Evolutionary conservation across 2,329 filamentous ascomycete genomes (phyloP), one percentile per base, ranked within the genome.

Genomic region (Arthrobotrys iridis): DNA sequence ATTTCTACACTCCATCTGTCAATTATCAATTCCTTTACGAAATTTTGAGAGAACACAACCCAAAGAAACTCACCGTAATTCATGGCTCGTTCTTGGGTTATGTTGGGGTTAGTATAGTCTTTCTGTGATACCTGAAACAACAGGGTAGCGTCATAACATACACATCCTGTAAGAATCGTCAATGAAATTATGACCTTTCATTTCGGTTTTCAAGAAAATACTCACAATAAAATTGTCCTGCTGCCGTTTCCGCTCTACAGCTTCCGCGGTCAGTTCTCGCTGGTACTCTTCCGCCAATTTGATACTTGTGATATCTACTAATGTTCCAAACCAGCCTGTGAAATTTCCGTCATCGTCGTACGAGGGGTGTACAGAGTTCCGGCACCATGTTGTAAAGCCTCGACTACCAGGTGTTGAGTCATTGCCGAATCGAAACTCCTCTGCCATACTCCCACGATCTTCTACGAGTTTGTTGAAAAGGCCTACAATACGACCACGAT

Each of bases 221-320:
- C 92, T 92, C 81, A 93, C 91, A 79, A 93, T 92, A 79, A 93
- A 93, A 77, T 91, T 91, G 79, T 93, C 90, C 79, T 94, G 92
- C 79, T 91, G 90, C 3, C 89, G 83, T 78, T 86, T 87, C 28
- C 86, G 85, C 79, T 88, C 86, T 24, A 88, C 84, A 0, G 87
- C 87, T 67, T 88, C 77, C 8, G 71, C 75, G 1, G 78, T 77
- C 10, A 78, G 45, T 60, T 79, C 77, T 41, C 77, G 73, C 41
- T 79, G 79, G 35, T 79, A 77, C 35, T 77, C 77, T 30, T 77
- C 77, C 24, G 76, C 76, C 13, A 76, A 15, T 33, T 78, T 78
- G 50, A 76, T 70, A 30, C 62, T 66, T 5, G 77, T 77, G 24
- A 78, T 78, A 30, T 78, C 77, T 0, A 73, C 70, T 4, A 78